phyloP scores from a whole-genome alignment of 2,329 filamentous ascomycete species.

The Rhexocercosporidium sp. region DNA sequence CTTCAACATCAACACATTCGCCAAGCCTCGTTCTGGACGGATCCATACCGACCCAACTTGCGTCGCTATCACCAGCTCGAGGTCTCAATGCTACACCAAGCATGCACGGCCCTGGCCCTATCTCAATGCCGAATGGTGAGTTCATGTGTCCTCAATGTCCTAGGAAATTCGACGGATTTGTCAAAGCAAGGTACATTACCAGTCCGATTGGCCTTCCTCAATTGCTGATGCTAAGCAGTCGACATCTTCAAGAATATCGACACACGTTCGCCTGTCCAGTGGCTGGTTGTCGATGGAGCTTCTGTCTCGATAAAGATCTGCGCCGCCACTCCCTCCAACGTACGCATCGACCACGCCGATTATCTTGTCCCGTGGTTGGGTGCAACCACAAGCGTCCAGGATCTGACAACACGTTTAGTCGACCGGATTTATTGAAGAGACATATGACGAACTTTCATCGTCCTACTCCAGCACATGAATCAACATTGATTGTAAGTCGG shows the following conservation, averaged over 20 bases:
- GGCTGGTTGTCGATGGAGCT: conserved; percentile 18
- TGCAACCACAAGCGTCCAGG: neutral
- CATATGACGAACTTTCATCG: conserved; percentile 16
- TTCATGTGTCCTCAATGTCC: conserved; percentile 27
- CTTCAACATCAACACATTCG: conserved; percentile 1
- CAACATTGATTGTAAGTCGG: neutral
- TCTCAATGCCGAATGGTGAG: neutral
- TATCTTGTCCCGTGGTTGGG: conserved; percentile 7
- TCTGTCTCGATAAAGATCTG: conserved; percentile 17
- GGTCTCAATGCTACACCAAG: neutral
- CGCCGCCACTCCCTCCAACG: conserved; percentile 12
- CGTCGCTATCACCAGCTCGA: conserved; percentile 4
- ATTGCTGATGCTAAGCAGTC: neutral
- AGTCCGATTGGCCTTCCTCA: neutral
- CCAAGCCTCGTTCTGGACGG: neutral
- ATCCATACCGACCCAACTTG: conserved; percentile 1
- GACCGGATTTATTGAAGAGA: conserved; percentile 15
- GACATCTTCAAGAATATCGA: conserved; percentile 16
- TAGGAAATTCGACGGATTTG: conserved; percentile 12
- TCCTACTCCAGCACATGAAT: neutral
- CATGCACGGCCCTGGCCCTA: conserved; percentile 5
- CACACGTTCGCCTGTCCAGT: conserved; percentile 17
- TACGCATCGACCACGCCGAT: neutral
- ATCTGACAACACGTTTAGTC: conserved; percentile 13
- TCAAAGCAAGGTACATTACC: conserved; percentile 15